Evolutionary conservation across 345 rosid species (phyloP).

Genomic region (Eucalyptus erythrocorys): DNA sequence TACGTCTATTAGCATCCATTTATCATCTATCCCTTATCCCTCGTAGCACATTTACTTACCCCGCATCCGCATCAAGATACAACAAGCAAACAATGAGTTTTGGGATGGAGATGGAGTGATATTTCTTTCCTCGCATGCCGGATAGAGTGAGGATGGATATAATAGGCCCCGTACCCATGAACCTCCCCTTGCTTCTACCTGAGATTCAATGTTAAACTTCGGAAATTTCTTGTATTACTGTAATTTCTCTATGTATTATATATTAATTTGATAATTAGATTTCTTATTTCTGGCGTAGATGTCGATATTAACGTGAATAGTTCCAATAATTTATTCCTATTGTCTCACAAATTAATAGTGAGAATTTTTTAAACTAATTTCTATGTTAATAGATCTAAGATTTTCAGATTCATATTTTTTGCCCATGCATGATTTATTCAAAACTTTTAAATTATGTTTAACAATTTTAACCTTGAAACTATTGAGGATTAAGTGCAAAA

Average conservation of each 20-base stretch:
- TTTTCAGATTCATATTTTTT: neutral
- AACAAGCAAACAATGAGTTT: neutral
- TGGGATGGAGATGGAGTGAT: neutral
- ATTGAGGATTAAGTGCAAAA: no score
- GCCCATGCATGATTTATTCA: neutral
- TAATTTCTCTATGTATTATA: no score
- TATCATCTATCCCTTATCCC: neutral
- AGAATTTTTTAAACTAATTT: no score
- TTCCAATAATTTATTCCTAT: no score
- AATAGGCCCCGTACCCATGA: neutral
- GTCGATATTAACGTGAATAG: neutral
- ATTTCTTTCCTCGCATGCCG: rapidly evolving
- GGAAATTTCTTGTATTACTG: neutral
- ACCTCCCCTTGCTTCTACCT: neutral
- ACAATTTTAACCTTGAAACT: no score
- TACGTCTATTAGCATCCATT: neutral
- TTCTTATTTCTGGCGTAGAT: neutral
- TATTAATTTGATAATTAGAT: no score
- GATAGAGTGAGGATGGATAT: neutral
- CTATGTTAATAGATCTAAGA: neutral
- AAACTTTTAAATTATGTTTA: no score
- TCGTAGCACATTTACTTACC: neutral
- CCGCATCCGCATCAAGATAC: neutral
- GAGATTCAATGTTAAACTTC: rapidly evolving
- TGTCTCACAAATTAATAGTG: no score